These are phyloP conservation scores for Elaeagnus macrophylla DNA, from an alignment of 306 rosid genomes.

Conservation along the genomic window DNA sequence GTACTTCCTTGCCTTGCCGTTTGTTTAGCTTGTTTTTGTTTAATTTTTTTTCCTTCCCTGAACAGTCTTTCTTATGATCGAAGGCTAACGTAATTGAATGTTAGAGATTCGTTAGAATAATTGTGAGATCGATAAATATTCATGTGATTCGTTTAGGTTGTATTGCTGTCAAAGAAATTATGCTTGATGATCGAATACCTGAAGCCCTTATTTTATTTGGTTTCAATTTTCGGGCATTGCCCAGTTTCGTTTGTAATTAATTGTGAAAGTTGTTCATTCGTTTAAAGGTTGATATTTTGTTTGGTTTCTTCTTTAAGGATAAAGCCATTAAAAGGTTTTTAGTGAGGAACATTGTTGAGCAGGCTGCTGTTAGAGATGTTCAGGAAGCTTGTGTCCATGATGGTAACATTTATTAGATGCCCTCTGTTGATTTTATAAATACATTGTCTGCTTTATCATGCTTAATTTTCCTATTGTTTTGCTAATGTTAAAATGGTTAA, in stretches of 20 bases:
- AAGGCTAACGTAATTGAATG: too few relatives aligned
- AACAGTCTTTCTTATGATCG: background rate
- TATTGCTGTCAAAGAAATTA: too few relatives aligned
- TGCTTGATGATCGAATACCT: too few relatives aligned
- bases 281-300: background rate
- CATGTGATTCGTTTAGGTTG: too few relatives aligned
- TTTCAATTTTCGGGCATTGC: too few relatives aligned
- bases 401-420: slow-evolving; percentile 31
- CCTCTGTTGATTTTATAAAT: background rate
- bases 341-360: slow-evolving; percentile 97
- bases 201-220: too few relatives aligned
- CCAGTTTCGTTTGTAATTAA: background rate
- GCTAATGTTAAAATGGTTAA: background rate
- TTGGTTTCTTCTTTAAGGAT: slow-evolving; percentile 37
- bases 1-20: slow-evolving; percentile 15
- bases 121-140: too few relatives aligned
- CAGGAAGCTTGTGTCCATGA: slow-evolving; percentile 98
- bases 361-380: slow-evolving; percentile 23
- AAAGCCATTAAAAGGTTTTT: slow-evolving; percentile 72
- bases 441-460: background rate
- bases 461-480: background rate
- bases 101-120: too few relatives aligned
- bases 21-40: background rate
- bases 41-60: background rate
- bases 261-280: background rate